Evolutionary conservation across 2,329 filamentous ascomycete genomes (phyloP), one percentile per base, ranked within the genome.

Genomic region (Hypoxylon sp.): DNA sequence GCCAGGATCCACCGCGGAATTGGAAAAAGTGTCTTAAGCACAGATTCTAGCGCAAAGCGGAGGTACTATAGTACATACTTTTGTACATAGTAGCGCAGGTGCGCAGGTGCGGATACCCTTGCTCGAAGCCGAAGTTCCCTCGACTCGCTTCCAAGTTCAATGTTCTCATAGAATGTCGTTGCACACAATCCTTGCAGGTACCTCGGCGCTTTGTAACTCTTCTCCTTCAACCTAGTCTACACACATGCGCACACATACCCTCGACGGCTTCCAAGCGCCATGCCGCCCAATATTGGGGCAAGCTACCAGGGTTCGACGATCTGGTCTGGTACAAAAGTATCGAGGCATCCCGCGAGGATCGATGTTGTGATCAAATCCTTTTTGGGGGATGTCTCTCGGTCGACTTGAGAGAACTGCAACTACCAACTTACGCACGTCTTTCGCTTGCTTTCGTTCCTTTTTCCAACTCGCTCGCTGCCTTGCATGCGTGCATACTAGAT

Each of bases 271-370:
- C 68, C 74, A 76, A 76, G 74, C 74, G 74, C 74, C 74, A 74
- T 74, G 72, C 69, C 70, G 72, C 72, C 71, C 68, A 71, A 69
- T 68, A 75, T 73, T 71, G 73, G 73, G 52, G 64, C 68, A 71
- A 62, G 62, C 69, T 39, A 67, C 71, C 68, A 73, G 73, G 74
- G 69, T 71, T 69, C 61, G 68, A 68, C 70, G 74, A 75, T 75
- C 71, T 73, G 58, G 66, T 70, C 67, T 57, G 66, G 70, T 75
- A 73, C 73, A 71, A 73, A 72, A 73, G 67, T 74, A 73, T 75
- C 67, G 64, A 73, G 68, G 56, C 71, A 73, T 67, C 72, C 66
- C 71, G 68, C 71, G 70, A 72, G 72, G 68, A 51, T 37, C 65
- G 71, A 69, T 68, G 39, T 61, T 50, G 45, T 34, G 37, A 67